Evolutionary conservation across 495 filamentous ascomycete species (phyloP).

Genomic region (Neurospora cerealis): DNA sequence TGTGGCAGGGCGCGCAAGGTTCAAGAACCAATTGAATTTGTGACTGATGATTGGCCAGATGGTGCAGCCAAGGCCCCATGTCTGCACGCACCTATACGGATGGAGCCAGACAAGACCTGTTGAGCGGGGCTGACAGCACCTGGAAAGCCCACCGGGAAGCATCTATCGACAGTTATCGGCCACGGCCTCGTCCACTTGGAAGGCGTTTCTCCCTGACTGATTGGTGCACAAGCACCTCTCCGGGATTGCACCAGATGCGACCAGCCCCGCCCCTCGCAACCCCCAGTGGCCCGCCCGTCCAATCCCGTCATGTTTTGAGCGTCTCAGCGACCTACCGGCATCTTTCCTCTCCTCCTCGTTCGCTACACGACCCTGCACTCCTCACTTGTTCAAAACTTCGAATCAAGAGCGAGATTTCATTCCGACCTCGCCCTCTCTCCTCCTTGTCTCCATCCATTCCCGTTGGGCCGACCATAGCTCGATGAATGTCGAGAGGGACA

Average conservation of each 20-base stretch:
- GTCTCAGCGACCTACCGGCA: not conserved
- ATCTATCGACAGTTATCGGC: not conserved
- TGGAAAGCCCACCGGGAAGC: not conserved
- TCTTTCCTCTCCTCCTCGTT: not conserved
- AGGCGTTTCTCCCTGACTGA: not conserved
- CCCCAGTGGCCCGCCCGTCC: not conserved
- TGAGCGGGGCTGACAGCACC: not conserved
- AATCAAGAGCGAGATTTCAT: not conserved
- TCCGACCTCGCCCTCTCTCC: not conserved
- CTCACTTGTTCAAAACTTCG: not conserved
- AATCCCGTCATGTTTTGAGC: not conserved
- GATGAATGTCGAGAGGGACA: not conserved
- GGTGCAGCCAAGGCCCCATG: not conserved
- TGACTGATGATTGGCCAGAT: not conserved
- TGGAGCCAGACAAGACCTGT: not conserved
- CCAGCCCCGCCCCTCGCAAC: not conserved
- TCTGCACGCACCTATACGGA: not conserved
- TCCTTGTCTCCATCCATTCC: not conserved
- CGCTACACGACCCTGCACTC: not conserved
- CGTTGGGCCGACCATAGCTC: not conserved
- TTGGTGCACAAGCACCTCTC: not conserved
- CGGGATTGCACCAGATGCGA: not conserved
- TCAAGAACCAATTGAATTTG: not conserved
- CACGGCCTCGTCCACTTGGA: not conserved
- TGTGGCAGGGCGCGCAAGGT: slow-evolving; percentile 15